Base-by-base conservation (phyloP, 805 yeast genomes). In the Nakazawaea siamensis region DNA sequence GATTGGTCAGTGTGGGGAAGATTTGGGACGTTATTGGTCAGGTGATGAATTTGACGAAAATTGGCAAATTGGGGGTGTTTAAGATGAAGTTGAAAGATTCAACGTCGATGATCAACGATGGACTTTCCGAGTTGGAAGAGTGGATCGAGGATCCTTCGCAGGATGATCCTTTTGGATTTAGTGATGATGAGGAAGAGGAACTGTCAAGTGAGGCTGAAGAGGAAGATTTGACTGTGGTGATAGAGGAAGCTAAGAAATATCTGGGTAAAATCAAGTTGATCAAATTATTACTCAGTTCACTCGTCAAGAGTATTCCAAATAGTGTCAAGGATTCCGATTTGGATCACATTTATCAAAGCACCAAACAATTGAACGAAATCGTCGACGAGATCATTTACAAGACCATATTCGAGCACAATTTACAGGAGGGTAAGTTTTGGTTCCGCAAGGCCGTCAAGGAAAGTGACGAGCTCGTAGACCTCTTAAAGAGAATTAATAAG, bases 1-100 rank as follows among this genome's bases (percentile, higher is more conserved):
- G 88, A 45, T 56, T 83, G 20, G 55, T 73, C 1, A 61, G 73
- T 0, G 71, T 82, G 15, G 92, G 87, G 12, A 68, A 70, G 48
- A 61, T 83, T 4, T 84, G 94, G 94, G 65, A 73, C n/a, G 52
- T 60, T 23, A 79, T 87, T 50, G 82, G 76, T 37, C 46, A 49
- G 0, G 34, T 81, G 7, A 52, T 55, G 9, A 51, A 55, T 7
- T 48, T 71, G 14, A 46, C 71, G 4, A 56, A 59, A 15, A 55
- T 51, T 17, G 86, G 86, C 0, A 68, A 73, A 32, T 42, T 73
- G 13, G 80, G 76, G 2, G 47, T 76, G 2, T 54, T 81, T 34
- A 69, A 68, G 24, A 45, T 46, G 20, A 68, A 66, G 35, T 55
- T 80, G 4, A 61, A 58, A 37, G 59, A 60, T 34, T 62, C 68